Percentiles rank a stretch among this genome's conserved stretches.
These are phyloP conservation scores for Effrenium voratum DNA, from an alignment of 73 alveolate genomes.

Conservation along the genomic window DNA sequence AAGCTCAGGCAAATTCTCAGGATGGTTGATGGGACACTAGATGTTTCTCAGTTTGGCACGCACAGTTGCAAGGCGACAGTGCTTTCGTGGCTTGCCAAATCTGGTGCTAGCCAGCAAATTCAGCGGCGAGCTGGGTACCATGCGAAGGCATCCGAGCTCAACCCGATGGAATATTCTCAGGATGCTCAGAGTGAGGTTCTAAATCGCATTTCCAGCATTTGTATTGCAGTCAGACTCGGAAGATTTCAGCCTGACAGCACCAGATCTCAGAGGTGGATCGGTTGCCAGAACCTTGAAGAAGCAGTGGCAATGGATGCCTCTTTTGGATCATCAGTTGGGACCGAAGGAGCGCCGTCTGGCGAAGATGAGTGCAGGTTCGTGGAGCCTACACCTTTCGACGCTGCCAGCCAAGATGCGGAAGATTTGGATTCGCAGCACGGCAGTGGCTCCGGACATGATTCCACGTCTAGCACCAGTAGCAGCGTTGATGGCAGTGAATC, in stretches of 20 bases:
- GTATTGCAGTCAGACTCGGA: neutral
- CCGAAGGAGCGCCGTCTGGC: no score
- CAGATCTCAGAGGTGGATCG: neutral
- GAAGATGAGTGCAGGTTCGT: no score
- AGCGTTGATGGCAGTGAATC: no score
- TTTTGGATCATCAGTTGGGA: no score
- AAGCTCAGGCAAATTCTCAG: neutral
- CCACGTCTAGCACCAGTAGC: no score
- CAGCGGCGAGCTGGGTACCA: neutral
- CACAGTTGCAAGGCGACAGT: neutral
- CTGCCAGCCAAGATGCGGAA: no score
- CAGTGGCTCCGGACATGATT: no score
- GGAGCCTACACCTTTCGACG: no score
- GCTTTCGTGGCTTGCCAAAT: neutral
- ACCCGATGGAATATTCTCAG: neutral
- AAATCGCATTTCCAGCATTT: neutral
- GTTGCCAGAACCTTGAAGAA: no score
- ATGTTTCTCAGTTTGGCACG: neutral
- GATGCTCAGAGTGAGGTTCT: neutral
- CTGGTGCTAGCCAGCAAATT: neutral
- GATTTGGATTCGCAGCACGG: no score
- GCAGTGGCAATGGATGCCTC: no score
- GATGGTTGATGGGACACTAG: neutral
- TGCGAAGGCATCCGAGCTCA: neutral
- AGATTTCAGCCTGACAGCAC: neutral